Evolutionary conservation across 257 asterid species (phyloP).

Genomic region (Solanum piurae): DNA sequence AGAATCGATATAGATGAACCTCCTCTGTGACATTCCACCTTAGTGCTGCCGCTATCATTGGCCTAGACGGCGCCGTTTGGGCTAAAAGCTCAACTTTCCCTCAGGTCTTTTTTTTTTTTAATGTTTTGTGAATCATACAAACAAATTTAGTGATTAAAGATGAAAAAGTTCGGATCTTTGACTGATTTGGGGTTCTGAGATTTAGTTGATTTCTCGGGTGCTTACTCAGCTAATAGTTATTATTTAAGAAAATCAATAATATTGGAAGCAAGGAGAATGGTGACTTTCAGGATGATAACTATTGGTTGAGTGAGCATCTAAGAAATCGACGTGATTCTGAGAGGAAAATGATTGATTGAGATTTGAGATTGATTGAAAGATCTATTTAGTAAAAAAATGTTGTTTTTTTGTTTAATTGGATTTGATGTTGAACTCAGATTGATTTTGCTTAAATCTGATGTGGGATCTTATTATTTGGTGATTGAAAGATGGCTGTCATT

Average conservation of each 20-base stretch:
- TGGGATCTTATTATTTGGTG: background rate
- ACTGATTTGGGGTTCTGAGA: background rate
- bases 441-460: background rate
- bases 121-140: too few species aligned
- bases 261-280: background rate
- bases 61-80: constrained; percentile 79
- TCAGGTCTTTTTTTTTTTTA: constrained; percentile 21
- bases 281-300: background rate
- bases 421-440: background rate
- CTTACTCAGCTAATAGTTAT: background rate
- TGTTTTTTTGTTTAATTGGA: background rate
- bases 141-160: too few species aligned
- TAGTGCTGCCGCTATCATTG: constrained; percentile 62
- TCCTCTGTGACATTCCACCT: constrained; percentile 60
- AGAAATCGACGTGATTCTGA: background rate
- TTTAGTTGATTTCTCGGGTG: background rate
- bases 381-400: background rate
- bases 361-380: background rate
- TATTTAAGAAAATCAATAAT: background rate
- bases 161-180: background rate
- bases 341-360: background rate
- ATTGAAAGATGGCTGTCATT: background rate
- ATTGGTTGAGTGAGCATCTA: background rate
- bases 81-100: constrained; percentile 72
- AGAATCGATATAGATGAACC: constrained; percentile 1